Conservation (phyloP, 345 rosid species). For the Boechera retrofracta region DNA sequence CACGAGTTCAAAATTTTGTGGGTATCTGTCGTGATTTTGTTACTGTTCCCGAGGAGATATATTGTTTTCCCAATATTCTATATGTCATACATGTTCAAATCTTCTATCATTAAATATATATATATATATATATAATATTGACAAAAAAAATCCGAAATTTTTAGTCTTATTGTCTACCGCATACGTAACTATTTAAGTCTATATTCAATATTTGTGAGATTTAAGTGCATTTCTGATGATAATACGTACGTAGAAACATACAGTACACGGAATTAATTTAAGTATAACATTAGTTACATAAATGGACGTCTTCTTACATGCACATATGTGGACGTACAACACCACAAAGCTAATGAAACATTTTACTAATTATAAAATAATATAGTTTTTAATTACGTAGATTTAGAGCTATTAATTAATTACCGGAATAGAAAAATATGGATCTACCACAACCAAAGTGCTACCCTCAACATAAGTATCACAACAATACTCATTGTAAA, state of each 20-base stretch:
- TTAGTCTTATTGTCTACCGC: background rate
- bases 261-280: background rate
- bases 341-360: background rate
- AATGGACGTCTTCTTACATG: background rate
- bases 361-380: background rate
- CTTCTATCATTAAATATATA: too few relatives aligned
- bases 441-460: slow-evolving; percentile 40
- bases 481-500: slow-evolving; percentile 52
- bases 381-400: background rate
- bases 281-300: slow-evolving; percentile 14
- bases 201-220: background rate
- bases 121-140: too few relatives aligned
- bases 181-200: background rate
- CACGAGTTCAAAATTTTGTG: too few relatives aligned
- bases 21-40: too few relatives aligned
- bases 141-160: too few relatives aligned
- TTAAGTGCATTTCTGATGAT: slow-evolving; percentile 14
- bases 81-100: too few relatives aligned
- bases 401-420: background rate
- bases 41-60: too few relatives aligned
- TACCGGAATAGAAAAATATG: slow-evolving; percentile 57
- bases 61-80: too few relatives aligned
- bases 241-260: background rate
- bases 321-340: slow-evolving; percentile 31
- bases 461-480: slow-evolving; percentile 36